These are phyloP conservation scores for Chionographis japonica DNA, from an alignment of 106 monocot species.

Conservation along the genomic window DNA sequence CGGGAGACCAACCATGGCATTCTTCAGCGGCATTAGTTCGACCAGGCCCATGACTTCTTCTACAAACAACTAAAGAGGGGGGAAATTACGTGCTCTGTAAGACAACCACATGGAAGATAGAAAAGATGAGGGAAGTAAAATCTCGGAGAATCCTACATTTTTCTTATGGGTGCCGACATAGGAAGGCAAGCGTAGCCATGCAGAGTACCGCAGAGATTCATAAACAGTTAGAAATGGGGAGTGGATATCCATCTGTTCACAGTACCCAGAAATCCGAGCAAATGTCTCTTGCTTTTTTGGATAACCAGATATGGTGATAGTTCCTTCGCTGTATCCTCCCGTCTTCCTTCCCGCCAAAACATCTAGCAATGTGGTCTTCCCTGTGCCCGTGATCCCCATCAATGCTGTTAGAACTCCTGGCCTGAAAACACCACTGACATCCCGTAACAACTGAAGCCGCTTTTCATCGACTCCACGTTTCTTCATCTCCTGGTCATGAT, in stretches of 20 bases:
- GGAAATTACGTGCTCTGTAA: neutral
- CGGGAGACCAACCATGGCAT: constrained; percentile 60
- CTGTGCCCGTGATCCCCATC: constrained; percentile 45
- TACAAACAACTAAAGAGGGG: constrained; percentile 44
- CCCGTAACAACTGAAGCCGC: constrained; percentile 28
- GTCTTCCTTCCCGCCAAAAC: constrained; percentile 49
- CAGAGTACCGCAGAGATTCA: constrained; percentile 43
- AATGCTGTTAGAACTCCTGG: constrained; percentile 45
- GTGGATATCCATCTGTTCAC: constrained; percentile 44
- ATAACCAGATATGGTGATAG: constrained; percentile 32
- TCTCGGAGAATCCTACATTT: constrained; percentile 10
- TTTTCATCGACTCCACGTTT: constrained; percentile 8
- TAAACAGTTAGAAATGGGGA: constrained; percentile 37
- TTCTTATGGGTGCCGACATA: constrained; percentile 4
- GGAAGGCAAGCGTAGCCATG: constrained; percentile 35
- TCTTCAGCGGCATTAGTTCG: constrained; percentile 43
- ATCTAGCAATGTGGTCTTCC: constrained; percentile 50
- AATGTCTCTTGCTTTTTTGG: constrained; percentile 40
- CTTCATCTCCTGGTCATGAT: constrained; percentile 32
- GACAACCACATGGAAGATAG: too few relatives aligned
- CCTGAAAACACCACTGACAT: constrained; percentile 46
- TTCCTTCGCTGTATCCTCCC: constrained; percentile 35
- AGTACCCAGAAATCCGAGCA: constrained; percentile 37
- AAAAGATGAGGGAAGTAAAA: neutral
- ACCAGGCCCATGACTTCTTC: constrained; percentile 58